A percentile compares a stretch with the other conserved stretches of the same genome.
phyloP scores from a whole-genome alignment of 371 early-diverging fungal genomes.

The Dinochytrium kinnereticum region DNA sequence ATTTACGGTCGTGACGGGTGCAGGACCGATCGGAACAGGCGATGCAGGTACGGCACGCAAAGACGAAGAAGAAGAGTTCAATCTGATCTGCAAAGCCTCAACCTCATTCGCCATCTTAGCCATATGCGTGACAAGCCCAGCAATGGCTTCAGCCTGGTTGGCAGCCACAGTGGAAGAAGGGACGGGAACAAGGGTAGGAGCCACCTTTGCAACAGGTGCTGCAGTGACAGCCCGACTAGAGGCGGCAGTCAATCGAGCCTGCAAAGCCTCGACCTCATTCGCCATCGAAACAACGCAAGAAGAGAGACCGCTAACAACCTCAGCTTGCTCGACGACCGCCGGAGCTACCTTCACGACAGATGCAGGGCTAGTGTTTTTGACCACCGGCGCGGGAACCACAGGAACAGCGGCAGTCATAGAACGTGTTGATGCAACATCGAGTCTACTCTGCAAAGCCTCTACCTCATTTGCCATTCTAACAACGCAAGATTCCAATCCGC shows the following conservation, averaged over 20 bases:
- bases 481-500: not conserved
- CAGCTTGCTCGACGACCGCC: not conserved
- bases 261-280: not conserved
- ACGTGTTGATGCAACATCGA: not conserved
- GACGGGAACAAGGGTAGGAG: no score
- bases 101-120: not conserved
- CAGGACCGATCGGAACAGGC: no score
- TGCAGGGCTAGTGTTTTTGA: no score
- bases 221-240: not conserved
- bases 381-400: not conserved
- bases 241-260: not conserved
- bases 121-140: not conserved
- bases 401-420: not conserved
- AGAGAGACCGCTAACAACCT: not conserved
- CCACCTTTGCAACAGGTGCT: conserved; percentile 4
- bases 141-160: no score
- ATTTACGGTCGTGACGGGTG: no score
- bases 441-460: not conserved
- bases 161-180: no score
- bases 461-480: not conserved
- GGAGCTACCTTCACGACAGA: not conserved
- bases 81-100: not conserved
- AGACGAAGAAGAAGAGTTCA: no score
- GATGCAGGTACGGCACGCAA: no score
- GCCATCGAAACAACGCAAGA: not conserved